These are phyloP conservation scores for Mariannaea elegans DNA, from an alignment of 2,329 filamentous ascomycete species.

Conservation along the genomic window DNA sequence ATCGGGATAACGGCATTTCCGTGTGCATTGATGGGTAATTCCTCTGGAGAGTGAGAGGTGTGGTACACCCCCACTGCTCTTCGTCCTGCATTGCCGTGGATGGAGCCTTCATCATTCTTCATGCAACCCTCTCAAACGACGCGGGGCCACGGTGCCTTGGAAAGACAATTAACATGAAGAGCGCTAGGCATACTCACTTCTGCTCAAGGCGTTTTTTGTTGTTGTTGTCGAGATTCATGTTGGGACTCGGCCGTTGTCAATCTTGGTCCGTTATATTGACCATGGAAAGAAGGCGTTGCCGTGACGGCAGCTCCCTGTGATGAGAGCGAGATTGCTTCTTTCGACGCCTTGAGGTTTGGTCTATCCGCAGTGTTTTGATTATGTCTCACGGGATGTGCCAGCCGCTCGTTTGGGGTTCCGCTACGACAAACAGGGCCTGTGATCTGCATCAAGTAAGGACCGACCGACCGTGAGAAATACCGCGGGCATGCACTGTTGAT, in stretches of 20 bases:
- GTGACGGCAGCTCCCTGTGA: background rate
- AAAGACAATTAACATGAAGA: slow-evolving; percentile 21
- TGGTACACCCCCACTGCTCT: background rate
- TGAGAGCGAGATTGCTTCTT: slow-evolving; percentile 11
- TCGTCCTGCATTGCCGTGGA: slow-evolving; percentile 8
- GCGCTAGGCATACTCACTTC: slow-evolving; percentile 16
- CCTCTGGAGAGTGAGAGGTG: slow-evolving; percentile 1
- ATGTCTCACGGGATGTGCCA: slow-evolving; percentile 17
- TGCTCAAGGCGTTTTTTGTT: slow-evolving; percentile 11
- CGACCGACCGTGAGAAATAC: background rate
- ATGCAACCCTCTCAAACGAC: slow-evolving; percentile 20
- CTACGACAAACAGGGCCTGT: slow-evolving; percentile 5
- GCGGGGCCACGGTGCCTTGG: slow-evolving; percentile 6
- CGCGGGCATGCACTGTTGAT: background rate
- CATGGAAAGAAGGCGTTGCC: background rate
- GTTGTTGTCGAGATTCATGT: slow-evolving; percentile 6
- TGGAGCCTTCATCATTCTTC: slow-evolving; percentile 11
- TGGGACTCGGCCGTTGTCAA: background rate
- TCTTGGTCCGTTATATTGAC: background rate
- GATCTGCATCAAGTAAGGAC: slow-evolving; percentile 16
- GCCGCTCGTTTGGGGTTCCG: slow-evolving; percentile 7
- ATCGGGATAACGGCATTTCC: background rate
- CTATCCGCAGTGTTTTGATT: slow-evolving; percentile 3
- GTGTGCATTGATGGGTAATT: slow-evolving; percentile 16
- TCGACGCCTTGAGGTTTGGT: slow-evolving; percentile 8